Percentiles rank a stretch among this genome's conserved stretches.
Conservation (phyloP, 148 eudicot genomes). For the Rhododendron griersonianum region DNA sequence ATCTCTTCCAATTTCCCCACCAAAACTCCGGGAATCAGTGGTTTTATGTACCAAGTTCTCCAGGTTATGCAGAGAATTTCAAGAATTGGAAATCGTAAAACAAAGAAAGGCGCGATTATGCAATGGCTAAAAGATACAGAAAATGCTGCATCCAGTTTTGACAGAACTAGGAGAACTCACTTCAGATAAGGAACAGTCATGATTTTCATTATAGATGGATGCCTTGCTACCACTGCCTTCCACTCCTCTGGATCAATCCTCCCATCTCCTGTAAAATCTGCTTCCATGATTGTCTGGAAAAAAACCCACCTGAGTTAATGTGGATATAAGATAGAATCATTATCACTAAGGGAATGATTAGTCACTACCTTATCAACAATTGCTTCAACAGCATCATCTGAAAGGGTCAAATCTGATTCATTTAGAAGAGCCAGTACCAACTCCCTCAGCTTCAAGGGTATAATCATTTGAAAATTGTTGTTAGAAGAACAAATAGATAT, state of each 20-base stretch:
- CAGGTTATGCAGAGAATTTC: no score
- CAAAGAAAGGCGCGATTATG: not conserved
- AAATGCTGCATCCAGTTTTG: not conserved
- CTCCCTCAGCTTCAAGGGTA: slow-evolving; percentile 47
- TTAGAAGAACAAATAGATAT: not conserved
- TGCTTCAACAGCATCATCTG: slow-evolving; percentile 45
- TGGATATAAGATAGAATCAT: not conserved
- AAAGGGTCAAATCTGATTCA: slow-evolving; percentile 35
- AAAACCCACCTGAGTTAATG: not conserved
- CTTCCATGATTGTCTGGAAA: slow-evolving; percentile 39
- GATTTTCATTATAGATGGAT: slow-evolving; percentile 42
- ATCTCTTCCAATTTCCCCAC: no score
- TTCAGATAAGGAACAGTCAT: slow-evolving; percentile 50
- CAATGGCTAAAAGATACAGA: not conserved
- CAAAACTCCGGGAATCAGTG: no score
- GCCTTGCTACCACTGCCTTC: slow-evolving; percentile 39
- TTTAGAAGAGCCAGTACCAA: slow-evolving; percentile 53
- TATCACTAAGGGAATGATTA: not conserved
- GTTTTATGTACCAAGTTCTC: no score
- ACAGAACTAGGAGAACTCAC: slow-evolving; percentile 23
- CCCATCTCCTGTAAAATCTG: slow-evolving; percentile 57
- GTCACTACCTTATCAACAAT: slow-evolving; percentile 50
- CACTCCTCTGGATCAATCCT: slow-evolving; percentile 58
- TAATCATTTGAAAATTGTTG: slow-evolving; percentile 1
- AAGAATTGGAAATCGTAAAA: no score